phyloP scores from a whole-genome alignment of 2,329 filamentous ascomycete genomes.

The Aotearoamyces nothofagi region DNA sequence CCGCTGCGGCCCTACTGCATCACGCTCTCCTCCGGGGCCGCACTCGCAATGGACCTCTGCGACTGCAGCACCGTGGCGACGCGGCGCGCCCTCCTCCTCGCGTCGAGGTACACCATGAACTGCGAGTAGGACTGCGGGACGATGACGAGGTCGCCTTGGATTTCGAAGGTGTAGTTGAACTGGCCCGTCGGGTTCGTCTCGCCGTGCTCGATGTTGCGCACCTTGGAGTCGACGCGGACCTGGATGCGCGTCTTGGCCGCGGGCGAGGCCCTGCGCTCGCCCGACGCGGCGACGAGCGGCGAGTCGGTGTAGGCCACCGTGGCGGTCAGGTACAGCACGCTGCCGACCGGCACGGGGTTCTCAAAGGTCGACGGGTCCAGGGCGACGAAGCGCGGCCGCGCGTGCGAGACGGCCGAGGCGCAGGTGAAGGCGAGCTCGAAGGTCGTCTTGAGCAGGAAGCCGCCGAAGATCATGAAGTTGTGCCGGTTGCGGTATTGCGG shows the following conservation, averaged over 20 bases:
- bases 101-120: conserved; percentile 24
- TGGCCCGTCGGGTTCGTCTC: conserved; percentile 51
- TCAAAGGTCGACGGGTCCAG: conserved; percentile 58
- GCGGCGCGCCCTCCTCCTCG: conserved; percentile 19
- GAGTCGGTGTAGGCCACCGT: conserved; percentile 54
- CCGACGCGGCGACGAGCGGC: conserved; percentile 23
- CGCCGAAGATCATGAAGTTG: conserved; percentile 64
- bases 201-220: conserved; percentile 54
- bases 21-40: too few species aligned
- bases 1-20: too few species aligned
- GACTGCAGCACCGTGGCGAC: too few species aligned
- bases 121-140: conserved; percentile 34
- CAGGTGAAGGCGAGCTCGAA: conserved; percentile 63
- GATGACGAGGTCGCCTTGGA: conserved; percentile 48
- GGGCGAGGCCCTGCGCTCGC: conserved; percentile 17
- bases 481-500: conserved; percentile 54
- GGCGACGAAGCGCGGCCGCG: conserved; percentile 51
- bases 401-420: conserved; percentile 50
- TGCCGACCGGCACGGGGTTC: conserved; percentile 57
- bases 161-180: conserved; percentile 59
- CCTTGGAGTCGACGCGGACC: conserved; percentile 52
- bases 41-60: too few species aligned
- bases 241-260: conserved; percentile 44
- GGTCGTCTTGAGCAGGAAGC: conserved; percentile 53
- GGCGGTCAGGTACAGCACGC: conserved; percentile 53